Base-by-base conservation (phyloP, 176 grass and related monocot species). In the Phoenix roebelenii region DNA sequence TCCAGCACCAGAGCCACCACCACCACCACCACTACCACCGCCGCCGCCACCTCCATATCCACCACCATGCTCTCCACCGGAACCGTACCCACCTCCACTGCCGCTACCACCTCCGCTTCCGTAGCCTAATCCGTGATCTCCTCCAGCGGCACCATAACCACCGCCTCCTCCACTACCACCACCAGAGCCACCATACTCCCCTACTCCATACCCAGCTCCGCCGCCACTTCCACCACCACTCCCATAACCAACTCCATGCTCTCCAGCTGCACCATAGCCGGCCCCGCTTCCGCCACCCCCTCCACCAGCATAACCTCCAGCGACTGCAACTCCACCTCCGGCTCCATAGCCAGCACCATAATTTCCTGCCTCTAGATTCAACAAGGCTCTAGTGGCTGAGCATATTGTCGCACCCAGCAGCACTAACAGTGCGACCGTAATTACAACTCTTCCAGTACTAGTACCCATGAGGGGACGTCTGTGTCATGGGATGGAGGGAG, bases 361-460 rank as follows among this genome's bases (percentile, higher is more conserved):
- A 23, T 48, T 57, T 60, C 54, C 54, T 23, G 62, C 57, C 24
- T 59, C 29, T 3, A 30, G 35, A 23, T 25, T 58, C 17, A 75
- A 60, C 26, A 78, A 50, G 49, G 75, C 22, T 26, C 75, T 60
- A 63, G 67, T 63, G 50, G 75, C 75, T 20, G 75, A 78, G 58
- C 66, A 64, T 52, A 49, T 23, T 7, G 67, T 71, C 23, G 57
- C 30, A 48, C 59, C 50, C 53, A 78, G 63, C 39, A 78, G 59
- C 54, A 78, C 51, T 58, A 78, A 16, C 16, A 78, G 58, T 44
- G 66, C 59, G 65, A 54, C 44, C 16, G 52, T 58, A 35, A 0
- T 20, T 20, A 71, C 22, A 30, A 65, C 69, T 71, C 35, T 44
- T 44, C 52, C 44, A 51, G 4, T 71, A 30, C 35, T 44, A 14